Percentiles rank a stretch among this genome's conserved stretches.
Conservation (phyloP, 176 grass and related monocot genomes). For the Oryza rufipogon region DNA sequence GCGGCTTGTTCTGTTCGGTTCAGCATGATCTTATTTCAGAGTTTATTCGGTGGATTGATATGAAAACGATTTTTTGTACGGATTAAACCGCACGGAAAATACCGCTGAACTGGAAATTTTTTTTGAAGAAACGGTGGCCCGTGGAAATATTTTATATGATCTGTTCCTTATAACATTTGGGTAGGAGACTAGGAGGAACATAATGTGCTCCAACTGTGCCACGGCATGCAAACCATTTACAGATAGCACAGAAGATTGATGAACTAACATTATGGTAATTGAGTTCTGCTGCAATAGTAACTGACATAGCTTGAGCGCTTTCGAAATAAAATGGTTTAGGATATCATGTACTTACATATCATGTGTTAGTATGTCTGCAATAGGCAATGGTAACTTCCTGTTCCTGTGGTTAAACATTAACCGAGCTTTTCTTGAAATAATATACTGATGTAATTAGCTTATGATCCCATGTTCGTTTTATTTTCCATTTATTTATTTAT, state of each 20-base stretch:
- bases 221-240: not conserved
- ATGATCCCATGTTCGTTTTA: not conserved
- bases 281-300: not conserved
- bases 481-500: slow-evolving; percentile 14
- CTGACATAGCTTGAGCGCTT: not conserved
- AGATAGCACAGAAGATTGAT: not conserved
- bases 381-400: slow-evolving; percentile 11
- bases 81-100: not conserved
- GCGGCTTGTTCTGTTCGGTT: not conserved
- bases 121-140: not conserved
- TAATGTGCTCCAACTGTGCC: not conserved
- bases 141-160: too few relatives aligned
- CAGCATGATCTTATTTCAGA: not conserved
- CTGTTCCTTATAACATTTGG: not conserved
- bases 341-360: not conserved
- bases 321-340: not conserved
- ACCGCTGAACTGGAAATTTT: not conserved
- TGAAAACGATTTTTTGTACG: not conserved
- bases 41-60: not conserved
- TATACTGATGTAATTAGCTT: not conserved
- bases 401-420: slow-evolving; percentile 13
- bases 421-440: not conserved
- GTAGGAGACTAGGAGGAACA: not conserved
- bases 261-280: not conserved
- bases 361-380: not conserved